Conservation (phyloP, 2,329 filamentous ascomycete genomes). For the Neonectria faginata region DNA sequence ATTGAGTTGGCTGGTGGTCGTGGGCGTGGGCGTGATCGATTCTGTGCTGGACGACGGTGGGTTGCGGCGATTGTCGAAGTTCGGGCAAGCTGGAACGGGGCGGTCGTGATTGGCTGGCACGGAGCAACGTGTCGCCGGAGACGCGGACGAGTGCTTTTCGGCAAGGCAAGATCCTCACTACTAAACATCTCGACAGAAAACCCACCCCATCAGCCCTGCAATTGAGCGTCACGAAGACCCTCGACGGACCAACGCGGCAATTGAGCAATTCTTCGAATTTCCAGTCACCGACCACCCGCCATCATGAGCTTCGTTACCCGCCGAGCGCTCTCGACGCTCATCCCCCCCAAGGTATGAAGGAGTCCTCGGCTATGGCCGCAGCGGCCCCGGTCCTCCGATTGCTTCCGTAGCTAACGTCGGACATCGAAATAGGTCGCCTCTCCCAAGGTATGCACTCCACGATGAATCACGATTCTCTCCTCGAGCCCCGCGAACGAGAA, state of each 20-base stretch:
- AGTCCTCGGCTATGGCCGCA: slow-evolving; percentile 44
- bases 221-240: slow-evolving; percentile 51
- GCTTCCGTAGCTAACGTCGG: slow-evolving; percentile 54
- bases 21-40: slow-evolving; percentile 30
- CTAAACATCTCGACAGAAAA: slow-evolving; percentile 44
- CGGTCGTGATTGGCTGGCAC: slow-evolving; percentile 56
- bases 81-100: slow-evolving; percentile 45
- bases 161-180: slow-evolving; percentile 47
- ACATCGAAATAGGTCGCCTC: slow-evolving; percentile 74
- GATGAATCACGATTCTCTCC: slow-evolving; percentile 50
- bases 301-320: slow-evolving; percentile 94
- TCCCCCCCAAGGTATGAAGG: slow-evolving; percentile 90
- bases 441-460: slow-evolving; percentile 73
- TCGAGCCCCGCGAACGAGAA: slow-evolving; percentile 27
- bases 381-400: slow-evolving; percentile 42
- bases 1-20: slow-evolving; percentile 37
- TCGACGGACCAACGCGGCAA: slow-evolving; percentile 49
- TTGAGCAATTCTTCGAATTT: slow-evolving; percentile 44
- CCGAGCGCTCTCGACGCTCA: slow-evolving; percentile 96
- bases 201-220: slow-evolving; percentile 47
- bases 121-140: slow-evolving; percentile 58
- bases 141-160: slow-evolving; percentile 62
- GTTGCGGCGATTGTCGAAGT: slow-evolving; percentile 47
- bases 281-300: slow-evolving; percentile 50
- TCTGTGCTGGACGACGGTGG: slow-evolving; percentile 42